Evolutionary conservation across 1,284 basidiomycete species (phyloP).

Genomic region (Ustilago bromivora): DNA sequence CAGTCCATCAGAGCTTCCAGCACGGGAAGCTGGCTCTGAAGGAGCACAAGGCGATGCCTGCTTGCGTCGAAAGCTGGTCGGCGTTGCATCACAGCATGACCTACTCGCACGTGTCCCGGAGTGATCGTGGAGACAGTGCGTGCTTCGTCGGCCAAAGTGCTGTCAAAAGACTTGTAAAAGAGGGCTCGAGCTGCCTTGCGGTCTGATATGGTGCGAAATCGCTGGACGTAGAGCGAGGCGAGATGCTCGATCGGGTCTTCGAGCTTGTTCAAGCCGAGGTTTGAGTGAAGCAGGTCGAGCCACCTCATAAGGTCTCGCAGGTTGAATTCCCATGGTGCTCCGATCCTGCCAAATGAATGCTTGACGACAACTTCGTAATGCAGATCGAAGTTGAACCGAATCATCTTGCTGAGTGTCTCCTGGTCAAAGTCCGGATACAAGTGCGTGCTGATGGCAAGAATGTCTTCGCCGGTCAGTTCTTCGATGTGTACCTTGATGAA

Average conservation of each 20-base stretch:
- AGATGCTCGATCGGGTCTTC: conserved; percentile 62
- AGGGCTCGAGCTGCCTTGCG: conserved; percentile 75
- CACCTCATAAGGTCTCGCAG: conserved; percentile 94
- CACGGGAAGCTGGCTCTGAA: conserved; percentile 77
- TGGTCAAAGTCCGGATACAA: conserved; percentile 76
- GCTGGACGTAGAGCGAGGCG: conserved; percentile 77
- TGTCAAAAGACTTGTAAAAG: conserved; percentile 76
- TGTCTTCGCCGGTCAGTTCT: conserved; percentile 83
- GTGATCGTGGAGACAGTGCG: conserved; percentile 73
- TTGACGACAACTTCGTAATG: conserved; percentile 79
- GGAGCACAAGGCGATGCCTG: conserved; percentile 70
- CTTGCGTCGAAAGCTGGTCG: conserved; percentile 14
- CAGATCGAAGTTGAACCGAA: conserved; percentile 80
- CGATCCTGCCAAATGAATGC: conserved; percentile 82
- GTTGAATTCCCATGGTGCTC: conserved; percentile 99
- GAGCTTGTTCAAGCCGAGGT: conserved; percentile 75
- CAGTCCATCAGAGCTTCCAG: conserved; percentile 83
- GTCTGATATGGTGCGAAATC: conserved; percentile 83
- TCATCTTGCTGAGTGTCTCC: conserved; percentile 79
- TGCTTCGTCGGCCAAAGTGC: conserved; percentile 59
- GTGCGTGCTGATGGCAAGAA: conserved; percentile 82
- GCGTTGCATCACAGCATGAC: conserved; percentile 76
- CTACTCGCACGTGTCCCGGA: conserved; percentile 76
- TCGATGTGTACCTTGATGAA: conserved; percentile 97
- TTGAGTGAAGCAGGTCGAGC: conserved; percentile 73